Evolutionary conservation across 306 rosid species (phyloP).

Genomic region (Glycyrrhiza uralensis): DNA sequence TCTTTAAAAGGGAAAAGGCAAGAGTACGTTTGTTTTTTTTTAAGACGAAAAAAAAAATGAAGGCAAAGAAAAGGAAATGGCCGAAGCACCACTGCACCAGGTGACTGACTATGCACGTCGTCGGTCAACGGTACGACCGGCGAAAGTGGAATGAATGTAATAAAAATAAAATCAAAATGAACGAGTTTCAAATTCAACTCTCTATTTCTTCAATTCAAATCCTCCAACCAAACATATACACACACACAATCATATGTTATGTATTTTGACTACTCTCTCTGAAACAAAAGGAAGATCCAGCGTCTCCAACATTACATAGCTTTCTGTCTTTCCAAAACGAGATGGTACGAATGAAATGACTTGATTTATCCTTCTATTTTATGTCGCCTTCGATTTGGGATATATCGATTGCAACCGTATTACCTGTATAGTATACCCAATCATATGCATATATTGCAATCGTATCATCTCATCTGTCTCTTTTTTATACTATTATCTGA

Average conservation of each 20-base stretch:
- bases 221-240: background rate
- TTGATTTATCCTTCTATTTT: background rate
- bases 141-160: background rate
- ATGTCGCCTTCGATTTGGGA: background rate
- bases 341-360: background rate
- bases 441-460: background rate
- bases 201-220: background rate
- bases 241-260: background rate
- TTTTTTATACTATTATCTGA: background rate
- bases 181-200: background rate
- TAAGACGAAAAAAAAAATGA: too few species aligned
- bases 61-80: too few species aligned
- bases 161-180: background rate
- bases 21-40: too few species aligned
- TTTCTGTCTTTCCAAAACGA: background rate
- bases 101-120: background rate
- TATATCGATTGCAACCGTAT: background rate
- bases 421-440: background rate
- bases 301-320: background rate
- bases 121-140: slow-evolving; percentile 19
- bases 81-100: too few species aligned
- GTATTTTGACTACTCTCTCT: background rate
- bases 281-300: slow-evolving; percentile 8
- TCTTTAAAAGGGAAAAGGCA: too few species aligned
- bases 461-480: too few species aligned